Percentiles rank a stretch among this genome's conserved stretches.
Conservation (phyloP, 352 stramenopile genomes). For the Elongisporangium undulatum region DNA sequence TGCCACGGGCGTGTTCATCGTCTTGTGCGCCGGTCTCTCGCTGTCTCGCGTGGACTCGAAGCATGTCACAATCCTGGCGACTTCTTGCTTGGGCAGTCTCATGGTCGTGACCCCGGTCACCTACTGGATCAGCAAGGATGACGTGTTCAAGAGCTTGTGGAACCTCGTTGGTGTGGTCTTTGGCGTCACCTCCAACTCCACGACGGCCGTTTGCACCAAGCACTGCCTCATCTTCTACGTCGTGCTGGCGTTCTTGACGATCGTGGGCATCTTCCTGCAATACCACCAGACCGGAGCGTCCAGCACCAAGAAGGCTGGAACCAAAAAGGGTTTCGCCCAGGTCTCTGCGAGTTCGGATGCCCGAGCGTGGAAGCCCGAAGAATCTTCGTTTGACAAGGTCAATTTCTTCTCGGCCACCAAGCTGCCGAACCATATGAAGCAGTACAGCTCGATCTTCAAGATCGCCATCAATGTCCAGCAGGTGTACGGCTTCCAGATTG, state of each 20-base stretch:
- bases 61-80: slow-evolving; percentile 64
- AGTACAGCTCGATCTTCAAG: slow-evolving; percentile 77
- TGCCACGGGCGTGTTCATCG: slow-evolving; percentile 32
- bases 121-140: slow-evolving; percentile 55
- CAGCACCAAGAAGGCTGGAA: slow-evolving; percentile 3
- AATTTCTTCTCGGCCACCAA: slow-evolving; percentile 81
- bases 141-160: slow-evolving; percentile 65
- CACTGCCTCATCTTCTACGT: slow-evolving; percentile 63
- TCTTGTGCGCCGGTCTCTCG: slow-evolving; percentile 29
- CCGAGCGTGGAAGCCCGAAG: slow-evolving; percentile 54
- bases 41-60: slow-evolving; percentile 43
- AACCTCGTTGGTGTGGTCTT: slow-evolving; percentile 63
- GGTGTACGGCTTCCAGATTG: slow-evolving; percentile 80
- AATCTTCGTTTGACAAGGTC: slow-evolving; percentile 34
- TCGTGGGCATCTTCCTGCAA: slow-evolving; percentile 31
- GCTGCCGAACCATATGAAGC: slow-evolving; percentile 78
- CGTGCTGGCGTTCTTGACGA: slow-evolving; percentile 37
- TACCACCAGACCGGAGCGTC: slow-evolving; percentile 32
- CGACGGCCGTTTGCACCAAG: slow-evolving; percentile 48
- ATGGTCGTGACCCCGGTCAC: slow-evolving; percentile 69
- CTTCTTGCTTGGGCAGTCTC: slow-evolving; percentile 57
- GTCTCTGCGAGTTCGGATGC: slow-evolving; percentile 80
- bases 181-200: slow-evolving; percentile 35
- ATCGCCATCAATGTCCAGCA: slow-evolving; percentile 84
- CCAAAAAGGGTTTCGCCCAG: slow-evolving; percentile 29